These are phyloP conservation scores for Fusarium sarcochroum DNA, from an alignment of 2,329 filamentous ascomycete species.

Conservation along the genomic window DNA sequence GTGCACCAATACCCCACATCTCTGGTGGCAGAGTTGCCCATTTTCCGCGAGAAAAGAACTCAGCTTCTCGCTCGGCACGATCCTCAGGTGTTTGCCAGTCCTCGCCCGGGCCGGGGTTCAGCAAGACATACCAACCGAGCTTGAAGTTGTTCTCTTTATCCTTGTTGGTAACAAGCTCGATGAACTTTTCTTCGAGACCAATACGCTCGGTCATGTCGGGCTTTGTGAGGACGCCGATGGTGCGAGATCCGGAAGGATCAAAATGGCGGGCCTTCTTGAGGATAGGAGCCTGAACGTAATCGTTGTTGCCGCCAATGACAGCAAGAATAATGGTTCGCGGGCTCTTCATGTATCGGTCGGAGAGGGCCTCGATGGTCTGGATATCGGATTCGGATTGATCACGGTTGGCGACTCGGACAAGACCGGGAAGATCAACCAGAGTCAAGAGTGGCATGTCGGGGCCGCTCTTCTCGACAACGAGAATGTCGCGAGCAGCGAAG, in stretches of 20 bases:
- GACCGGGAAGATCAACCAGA: constrained; percentile 72
- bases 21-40: constrained; percentile 63
- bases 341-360: constrained; percentile 69
- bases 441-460: constrained; percentile 72
- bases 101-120: constrained; percentile 65
- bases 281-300: constrained; percentile 67
- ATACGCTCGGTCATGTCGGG: constrained; percentile 67
- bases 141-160: constrained; percentile 65
- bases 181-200: constrained; percentile 67
- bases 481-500: constrained; percentile 66
- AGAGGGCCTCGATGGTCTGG: constrained; percentile 65
- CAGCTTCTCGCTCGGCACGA: constrained; percentile 59
- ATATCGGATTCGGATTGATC: constrained; percentile 68
- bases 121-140: constrained; percentile 66
- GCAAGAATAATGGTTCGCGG: constrained; percentile 68
- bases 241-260: constrained; percentile 63
- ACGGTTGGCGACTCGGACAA: constrained; percentile 67
- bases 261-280: constrained; percentile 65
- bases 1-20: constrained; percentile 62
- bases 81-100: constrained; percentile 60
- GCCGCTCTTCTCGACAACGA: constrained; percentile 71
- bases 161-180: constrained; percentile 66
- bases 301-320: constrained; percentile 68
- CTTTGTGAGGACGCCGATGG: constrained; percentile 67
- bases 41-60: constrained; percentile 65